phyloP scores from a whole-genome alignment of 2,329 filamentous ascomycete species.

The Talaromyces piceae region DNA sequence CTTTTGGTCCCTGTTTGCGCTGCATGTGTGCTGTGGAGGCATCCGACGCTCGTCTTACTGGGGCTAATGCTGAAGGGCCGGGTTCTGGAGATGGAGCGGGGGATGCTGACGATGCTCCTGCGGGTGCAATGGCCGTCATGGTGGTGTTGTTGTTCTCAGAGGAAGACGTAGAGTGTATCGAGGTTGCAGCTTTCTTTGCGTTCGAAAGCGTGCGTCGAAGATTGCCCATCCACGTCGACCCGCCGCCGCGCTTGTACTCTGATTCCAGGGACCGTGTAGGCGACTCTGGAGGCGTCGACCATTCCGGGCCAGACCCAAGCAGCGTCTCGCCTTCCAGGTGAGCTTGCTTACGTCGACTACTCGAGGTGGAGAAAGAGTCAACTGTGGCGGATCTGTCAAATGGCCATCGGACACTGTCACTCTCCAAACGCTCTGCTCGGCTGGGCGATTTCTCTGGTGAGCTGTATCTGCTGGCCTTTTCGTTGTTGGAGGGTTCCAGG shows the following conservation, averaged over 20 bases:
- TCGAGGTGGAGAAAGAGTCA: conserved; percentile 47
- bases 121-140: conserved; percentile 8
- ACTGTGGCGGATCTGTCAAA: conserved; percentile 34
- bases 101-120: conserved; percentile 14
- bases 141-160: conserved; percentile 3
- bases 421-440: conserved; percentile 14
- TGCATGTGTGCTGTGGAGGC: conserved; percentile 42
- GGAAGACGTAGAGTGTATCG: conserved; percentile 2
- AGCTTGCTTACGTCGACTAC: conserved; percentile 42
- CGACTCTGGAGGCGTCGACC: conserved; percentile 18
- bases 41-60: conserved; percentile 41
- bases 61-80: conserved; percentile 24
- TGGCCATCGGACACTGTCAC: conserved; percentile 19
- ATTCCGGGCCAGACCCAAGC: conserved; percentile 36
- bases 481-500: conserved; percentile 14
- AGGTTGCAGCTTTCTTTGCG: conserved; percentile 19
- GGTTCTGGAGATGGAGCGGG: conserved; percentile 12
- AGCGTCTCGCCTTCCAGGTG: conserved; percentile 48
- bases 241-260: conserved; percentile 7
- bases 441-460: conserved; percentile 21
- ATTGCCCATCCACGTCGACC: conserved; percentile 61
- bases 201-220: conserved; percentile 56
- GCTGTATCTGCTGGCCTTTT: conserved; percentile 18
- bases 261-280: conserved; percentile 8
- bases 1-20: conserved; percentile 44